phyloP scores from a whole-genome alignment of 2,329 filamentous ascomycete genomes.

The Dactylellina sp. region DNA sequence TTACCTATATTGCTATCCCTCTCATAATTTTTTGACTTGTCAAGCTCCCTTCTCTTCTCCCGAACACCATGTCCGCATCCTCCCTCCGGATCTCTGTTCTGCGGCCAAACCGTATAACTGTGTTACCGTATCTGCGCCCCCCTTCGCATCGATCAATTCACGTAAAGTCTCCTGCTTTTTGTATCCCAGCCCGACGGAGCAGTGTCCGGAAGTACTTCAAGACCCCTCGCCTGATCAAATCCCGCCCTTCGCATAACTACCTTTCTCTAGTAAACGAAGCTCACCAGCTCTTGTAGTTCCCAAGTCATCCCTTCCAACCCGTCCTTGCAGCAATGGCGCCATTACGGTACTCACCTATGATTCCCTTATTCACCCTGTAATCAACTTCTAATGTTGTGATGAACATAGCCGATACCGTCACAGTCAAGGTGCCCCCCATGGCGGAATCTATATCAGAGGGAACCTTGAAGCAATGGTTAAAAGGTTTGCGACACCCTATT shows the following conservation, averaged over 20 bases:
- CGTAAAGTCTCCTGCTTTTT: slow-evolving; percentile 14
- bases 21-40: no score
- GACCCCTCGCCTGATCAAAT: neutral
- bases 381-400: slow-evolving; percentile 10
- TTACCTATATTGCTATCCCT: no score
- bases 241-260: neutral
- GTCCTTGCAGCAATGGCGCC: slow-evolving; percentile 44
- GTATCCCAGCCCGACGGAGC: slow-evolving; percentile 20
- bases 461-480: slow-evolving; percentile 94
- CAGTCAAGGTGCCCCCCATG: slow-evolving; percentile 97
- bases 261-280: neutral
- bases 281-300: slow-evolving; percentile 22
- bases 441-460: slow-evolving; percentile 98
- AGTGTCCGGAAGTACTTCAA: slow-evolving; percentile 33
- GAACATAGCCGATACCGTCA: slow-evolving; percentile 73
- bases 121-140: slow-evolving; percentile 24
- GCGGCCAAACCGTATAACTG: slow-evolving; percentile 21
- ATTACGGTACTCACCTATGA: slow-evolving; percentile 39
- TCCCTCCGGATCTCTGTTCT: slow-evolving; percentile 33
- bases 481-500: slow-evolving; percentile 68
- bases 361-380: neutral
- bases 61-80: slow-evolving; percentile 28
- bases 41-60: neutral
- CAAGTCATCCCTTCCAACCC: slow-evolving; percentile 9
- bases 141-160: slow-evolving; percentile 28